Evolutionary conservation across 2,329 filamentous ascomycete genomes (phyloP).

Genomic region (Scedosporium apiospermum): DNA sequence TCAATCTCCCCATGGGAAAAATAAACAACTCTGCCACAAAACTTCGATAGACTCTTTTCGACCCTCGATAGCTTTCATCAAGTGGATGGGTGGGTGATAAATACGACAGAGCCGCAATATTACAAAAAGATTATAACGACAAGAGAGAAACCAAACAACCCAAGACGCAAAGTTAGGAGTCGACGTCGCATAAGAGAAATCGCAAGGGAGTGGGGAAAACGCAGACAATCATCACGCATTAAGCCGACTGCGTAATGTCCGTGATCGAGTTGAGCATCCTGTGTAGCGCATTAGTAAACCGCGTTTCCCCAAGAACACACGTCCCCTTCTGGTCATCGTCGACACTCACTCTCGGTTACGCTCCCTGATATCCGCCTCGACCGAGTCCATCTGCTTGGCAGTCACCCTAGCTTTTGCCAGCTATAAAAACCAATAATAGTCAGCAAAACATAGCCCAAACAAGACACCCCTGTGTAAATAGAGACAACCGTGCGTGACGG

Average conservation of each 20-base stretch:
- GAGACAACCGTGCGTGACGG: neutral
- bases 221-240: neutral
- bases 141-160: neutral
- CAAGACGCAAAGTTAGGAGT: no score
- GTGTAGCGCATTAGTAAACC: neutral
- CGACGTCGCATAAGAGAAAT: neutral
- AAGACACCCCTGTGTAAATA: slow-evolving; percentile 2
- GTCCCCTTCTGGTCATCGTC: neutral
- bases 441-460: slow-evolving; percentile 13
- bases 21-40: neutral
- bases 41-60: no score
- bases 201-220: neutral
- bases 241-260: neutral
- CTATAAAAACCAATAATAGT: slow-evolving; percentile 8
- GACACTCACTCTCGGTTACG: slow-evolving; percentile 37
- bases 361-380: slow-evolving; percentile 47
- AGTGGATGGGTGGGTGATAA: neutral
- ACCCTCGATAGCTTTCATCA: no score
- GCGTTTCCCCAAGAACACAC: neutral
- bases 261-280: neutral
- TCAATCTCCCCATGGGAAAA: neutral
- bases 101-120: neutral
- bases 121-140: neutral
- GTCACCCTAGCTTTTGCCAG: slow-evolving; percentile 22
- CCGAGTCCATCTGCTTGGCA: slow-evolving; percentile 39